These are phyloP conservation scores for Durotheca rogersii DNA, from an alignment of 495 filamentous ascomycete genomes.

Conservation along the genomic window DNA sequence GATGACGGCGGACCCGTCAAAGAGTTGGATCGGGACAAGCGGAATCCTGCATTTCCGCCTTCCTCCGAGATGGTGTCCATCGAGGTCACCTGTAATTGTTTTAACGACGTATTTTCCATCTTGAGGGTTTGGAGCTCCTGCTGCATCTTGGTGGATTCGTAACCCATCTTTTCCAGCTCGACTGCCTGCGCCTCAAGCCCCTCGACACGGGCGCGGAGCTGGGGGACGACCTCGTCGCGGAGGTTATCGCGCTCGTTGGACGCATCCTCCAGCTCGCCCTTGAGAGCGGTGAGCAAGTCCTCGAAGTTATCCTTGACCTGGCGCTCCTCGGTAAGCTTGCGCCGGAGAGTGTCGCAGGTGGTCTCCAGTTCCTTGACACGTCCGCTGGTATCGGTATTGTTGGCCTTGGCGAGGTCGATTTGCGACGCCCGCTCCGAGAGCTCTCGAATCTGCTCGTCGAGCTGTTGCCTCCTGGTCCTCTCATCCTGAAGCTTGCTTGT, in stretches of 20 bases:
- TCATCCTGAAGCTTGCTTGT: conserved; percentile 84
- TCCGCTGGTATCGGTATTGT: conserved; percentile 49
- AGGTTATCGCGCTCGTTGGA: conserved; percentile 90
- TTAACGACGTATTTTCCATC: conserved; percentile 60
- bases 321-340: conserved; percentile 81
- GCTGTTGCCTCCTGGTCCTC: conserved; percentile 65
- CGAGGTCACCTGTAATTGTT: conserved; percentile 23
- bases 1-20: conserved; percentile 38
- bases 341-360: conserved; percentile 74
- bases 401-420: conserved; percentile 50
- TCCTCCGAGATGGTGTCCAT: conserved; percentile 37
- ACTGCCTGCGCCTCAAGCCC: conserved; percentile 69
- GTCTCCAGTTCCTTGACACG: conserved; percentile 74
- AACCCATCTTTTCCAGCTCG: conserved; percentile 66
- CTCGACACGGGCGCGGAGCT: conserved; percentile 70
- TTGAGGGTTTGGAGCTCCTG: conserved; percentile 73
- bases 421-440: conserved; percentile 73
- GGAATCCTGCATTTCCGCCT: conserved; percentile 21
- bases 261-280: conserved; percentile 75
- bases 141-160: conserved; percentile 75
- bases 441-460: conserved; percentile 79
- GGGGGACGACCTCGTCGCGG: conserved; percentile 79
- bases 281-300: conserved; percentile 80
- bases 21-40: conserved; percentile 47
- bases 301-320: conserved; percentile 92